A percentile compares a stretch with the other conserved stretches of the same genome.
Conservation (phyloP, 305 asterid genomes). For the Withania somnifera region DNA sequence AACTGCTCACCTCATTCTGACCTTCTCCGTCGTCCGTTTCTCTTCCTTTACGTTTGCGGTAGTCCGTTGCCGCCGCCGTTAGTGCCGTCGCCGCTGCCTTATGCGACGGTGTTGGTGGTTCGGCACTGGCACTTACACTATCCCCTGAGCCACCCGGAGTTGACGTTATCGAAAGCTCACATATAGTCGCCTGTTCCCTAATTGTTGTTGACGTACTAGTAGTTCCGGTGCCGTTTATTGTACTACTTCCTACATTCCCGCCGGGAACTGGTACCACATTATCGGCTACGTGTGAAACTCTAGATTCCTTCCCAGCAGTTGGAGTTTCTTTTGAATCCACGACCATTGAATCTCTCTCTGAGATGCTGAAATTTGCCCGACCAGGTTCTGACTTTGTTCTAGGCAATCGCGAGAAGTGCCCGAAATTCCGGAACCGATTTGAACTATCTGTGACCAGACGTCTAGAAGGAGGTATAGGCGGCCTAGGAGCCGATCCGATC, state of each 20-base stretch:
- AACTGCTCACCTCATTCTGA: slow-evolving; percentile 50
- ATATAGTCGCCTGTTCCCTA: slow-evolving; percentile 9
- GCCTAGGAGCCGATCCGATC: neutral
- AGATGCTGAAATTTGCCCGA: slow-evolving; percentile 16
- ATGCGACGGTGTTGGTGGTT: neutral
- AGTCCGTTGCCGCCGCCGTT: slow-evolving; percentile 4
- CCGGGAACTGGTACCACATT: slow-evolving; percentile 12
- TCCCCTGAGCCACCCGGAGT: slow-evolving; percentile 27
- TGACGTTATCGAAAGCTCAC: slow-evolving; percentile 18
- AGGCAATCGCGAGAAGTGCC: slow-evolving; percentile 45
- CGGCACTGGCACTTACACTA: slow-evolving; percentile 17
- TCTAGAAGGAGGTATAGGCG: slow-evolving; percentile 9
- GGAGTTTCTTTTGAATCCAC: slow-evolving; percentile 50
- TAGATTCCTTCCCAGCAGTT: slow-evolving; percentile 17
- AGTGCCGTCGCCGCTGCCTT: neutral
- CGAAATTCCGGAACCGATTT: slow-evolving; percentile 34
- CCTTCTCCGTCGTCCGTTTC: slow-evolving; percentile 45
- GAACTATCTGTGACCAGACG: slow-evolving; percentile 2
- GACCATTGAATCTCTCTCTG: slow-evolving; percentile 27
- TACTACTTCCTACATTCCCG: slow-evolving; percentile 14
- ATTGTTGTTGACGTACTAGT: slow-evolving; percentile 5
- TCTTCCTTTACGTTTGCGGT: slow-evolving; percentile 47
- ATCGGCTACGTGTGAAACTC: slow-evolving; percentile 22
- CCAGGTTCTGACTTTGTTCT: slow-evolving; percentile 18
- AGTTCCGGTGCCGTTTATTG: neutral